These are phyloP conservation scores for Agrostemma githago DNA, from an alignment of 148 eudicot species.

Conservation along the genomic window DNA sequence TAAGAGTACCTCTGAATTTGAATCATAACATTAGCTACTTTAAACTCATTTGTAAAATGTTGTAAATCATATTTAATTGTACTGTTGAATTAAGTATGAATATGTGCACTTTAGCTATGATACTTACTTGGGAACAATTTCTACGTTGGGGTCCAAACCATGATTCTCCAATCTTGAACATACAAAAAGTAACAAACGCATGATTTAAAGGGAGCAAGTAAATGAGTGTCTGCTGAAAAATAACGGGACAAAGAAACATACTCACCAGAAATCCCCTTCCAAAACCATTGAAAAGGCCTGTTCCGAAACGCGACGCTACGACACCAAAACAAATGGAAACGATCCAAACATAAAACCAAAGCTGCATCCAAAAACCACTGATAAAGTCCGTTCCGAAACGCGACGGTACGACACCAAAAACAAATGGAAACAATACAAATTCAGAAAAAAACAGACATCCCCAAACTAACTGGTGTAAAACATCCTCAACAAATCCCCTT, in stretches of 20 bases:
- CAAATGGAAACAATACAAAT: too few species aligned
- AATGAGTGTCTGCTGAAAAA: constrained; percentile 11
- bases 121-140: constrained; percentile 99
- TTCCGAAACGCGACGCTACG: too few species aligned
- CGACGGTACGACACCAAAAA: too few species aligned
- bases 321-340: too few species aligned
- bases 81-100: background rate
- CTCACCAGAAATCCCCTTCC: too few species aligned
- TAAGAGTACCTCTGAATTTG: constrained; percentile 67
- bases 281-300: too few species aligned
- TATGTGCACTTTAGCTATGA: constrained; percentile 3
- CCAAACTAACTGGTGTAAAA: too few species aligned
- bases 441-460: too few species aligned
- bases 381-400: too few species aligned
- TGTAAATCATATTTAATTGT: background rate
- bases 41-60: constrained; percentile 6
- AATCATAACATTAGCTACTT: constrained; percentile 4
- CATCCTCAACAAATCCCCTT: too few species aligned
- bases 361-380: too few species aligned
- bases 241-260: constrained; percentile 4
- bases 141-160: constrained; percentile 91
- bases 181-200: constrained; percentile 16
- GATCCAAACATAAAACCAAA: too few species aligned
- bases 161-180: constrained; percentile 88
- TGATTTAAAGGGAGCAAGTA: constrained; percentile 27